Base-by-base conservation (phyloP, 1,284 basidiomycete species). In the Athelia sp. region DNA sequence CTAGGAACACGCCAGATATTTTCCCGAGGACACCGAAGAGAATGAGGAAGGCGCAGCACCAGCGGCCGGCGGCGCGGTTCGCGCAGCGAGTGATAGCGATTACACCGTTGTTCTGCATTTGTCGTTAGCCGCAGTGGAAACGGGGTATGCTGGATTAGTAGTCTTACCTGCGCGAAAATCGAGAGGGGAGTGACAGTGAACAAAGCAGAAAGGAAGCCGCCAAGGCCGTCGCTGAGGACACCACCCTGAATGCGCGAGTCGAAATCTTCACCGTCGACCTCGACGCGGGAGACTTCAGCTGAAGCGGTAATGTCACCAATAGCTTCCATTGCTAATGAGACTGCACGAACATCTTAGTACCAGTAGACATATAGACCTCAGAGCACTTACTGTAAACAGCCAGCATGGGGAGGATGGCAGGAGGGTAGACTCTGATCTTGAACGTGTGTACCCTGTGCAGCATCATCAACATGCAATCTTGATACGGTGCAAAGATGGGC, bases 291-390 rank as follows among this genome's bases (percentile, higher is more conserved):
- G 2, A 90, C 87, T 63, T 94, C 92, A 1, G 86, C 82, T 3
- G 86, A 87, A 0, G 91, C 89, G 0, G 91, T 92, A 56, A 93
- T 85, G 58, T 93, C 90, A 1, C 90, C 91, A 45, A 91, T 91
- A 3, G 88, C 86, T 65, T 93, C 90, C 84, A 90, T 87, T 2
- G 86, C 81, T 1, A 82, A 62, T 1, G 86, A 87, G 8, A 86
- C 83, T 84, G 50, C 17, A 40, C 23, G 17, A 49, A 31, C 31
- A 47, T 4, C 26, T 19, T 29, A 1, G 13, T 9, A 21, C 46
- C 23, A n/a, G 14, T 35, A 50, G 26, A 11, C 2, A 45, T 18
- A 21, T 2, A 23, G 19, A 29, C 22, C 18, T 61, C 19, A 23
- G 22, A 29, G 26, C 18, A 65, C 68, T 17, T 50, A 85, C 81